Conservation (phyloP, 345 rosid genomes). For the Murraya paniculata region DNA sequence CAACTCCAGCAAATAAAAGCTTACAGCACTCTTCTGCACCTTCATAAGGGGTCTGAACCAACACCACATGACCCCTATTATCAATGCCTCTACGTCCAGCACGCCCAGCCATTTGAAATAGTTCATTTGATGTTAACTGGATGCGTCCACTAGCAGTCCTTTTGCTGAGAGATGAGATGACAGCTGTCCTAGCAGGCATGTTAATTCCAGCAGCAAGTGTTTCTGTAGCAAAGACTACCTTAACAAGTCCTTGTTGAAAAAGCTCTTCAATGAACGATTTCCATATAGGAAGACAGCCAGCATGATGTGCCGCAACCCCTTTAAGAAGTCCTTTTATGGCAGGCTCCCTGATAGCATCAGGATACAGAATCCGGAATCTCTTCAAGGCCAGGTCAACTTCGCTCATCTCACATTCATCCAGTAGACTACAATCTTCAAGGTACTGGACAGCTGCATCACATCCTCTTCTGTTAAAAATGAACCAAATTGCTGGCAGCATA, state of each 20-base stretch:
- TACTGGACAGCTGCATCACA: conserved; percentile 95
- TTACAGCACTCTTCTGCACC: conserved; percentile 94
- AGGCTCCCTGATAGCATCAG: conserved; percentile 89
- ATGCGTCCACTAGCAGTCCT: conserved; percentile 69
- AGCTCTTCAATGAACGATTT: conserved; percentile 89
- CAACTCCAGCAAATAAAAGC: conserved; percentile 78
- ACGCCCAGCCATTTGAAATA: conserved; percentile 98
- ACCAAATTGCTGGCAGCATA: conserved; percentile 97
- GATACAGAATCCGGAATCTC: conserved; percentile 73
- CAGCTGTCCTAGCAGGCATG: conserved; percentile 97
- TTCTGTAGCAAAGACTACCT: conserved; percentile 95
- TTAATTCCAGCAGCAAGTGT: conserved; percentile 97
- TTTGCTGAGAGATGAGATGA: conserved; percentile 78
- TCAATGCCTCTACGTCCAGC: conserved; percentile 98
- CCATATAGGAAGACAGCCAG: conserved; percentile 97
- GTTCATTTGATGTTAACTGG: conserved; percentile 76
- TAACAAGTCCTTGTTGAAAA: conserved; percentile 86
- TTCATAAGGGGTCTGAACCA: conserved; percentile 79
- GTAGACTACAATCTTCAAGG: conserved; percentile 67
- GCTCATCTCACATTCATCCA: conserved; percentile 75
- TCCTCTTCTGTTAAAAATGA: conserved; percentile 89
- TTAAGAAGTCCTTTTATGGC: conserved; percentile 77
- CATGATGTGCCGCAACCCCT: conserved; percentile 97
- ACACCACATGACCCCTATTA: conserved; percentile 75
- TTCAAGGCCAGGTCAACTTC: conserved; percentile 90